Evolutionary conservation across 129 eudicot genomes (phyloP), one percentile per base, ranked within the genome.

Genomic region (Heracleum sosnowskyi): DNA sequence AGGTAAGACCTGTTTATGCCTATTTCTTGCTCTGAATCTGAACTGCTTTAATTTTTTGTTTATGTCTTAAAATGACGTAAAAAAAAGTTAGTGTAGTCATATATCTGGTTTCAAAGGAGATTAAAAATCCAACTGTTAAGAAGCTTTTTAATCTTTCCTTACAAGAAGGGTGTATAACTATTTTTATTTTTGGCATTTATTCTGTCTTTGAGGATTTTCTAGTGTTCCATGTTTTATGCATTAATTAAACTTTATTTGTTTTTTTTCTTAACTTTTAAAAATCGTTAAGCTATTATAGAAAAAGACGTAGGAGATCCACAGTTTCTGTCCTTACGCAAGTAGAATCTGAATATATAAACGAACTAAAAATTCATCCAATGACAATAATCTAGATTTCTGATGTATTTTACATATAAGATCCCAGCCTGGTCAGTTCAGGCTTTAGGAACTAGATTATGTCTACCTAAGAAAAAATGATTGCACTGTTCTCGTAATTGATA

Each of bases 1-100:
- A 74, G 97, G 97, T 88, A 74, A 79, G 85, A 82, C 74, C n/a
- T 63, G 57, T n/a, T 20, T 60, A 7, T 68, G 44, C 44, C 3
- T 28, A 41, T 0, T 26, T 41, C 57, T 5, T 74, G 12, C 57
- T 74, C n/a, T n/a, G n/a, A 16, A 16, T 26, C 9, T 24, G 75
- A 37, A 73, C 18, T 39, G 11, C 35, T 73, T 41, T 73, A 44
- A 44, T 44, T n/a, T 29, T 26, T 11, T n/a, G 2, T 8, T 7
- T 24, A 73, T 57, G 64, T 57, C 10, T 57, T 57, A 57, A 57
- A 57, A 57, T 44, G 5, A 41, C 5, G n/a, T 11, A 42, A 41
- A 44, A 72, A 42, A 28, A 16, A 31, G 57, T 26, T 5, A 57
- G 29, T 9, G n/a, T 72, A 35, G 29, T 18, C 18, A 7, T 70